Base-by-base conservation (phyloP, 306 rosid genomes). In the Rosa persica region DNA sequence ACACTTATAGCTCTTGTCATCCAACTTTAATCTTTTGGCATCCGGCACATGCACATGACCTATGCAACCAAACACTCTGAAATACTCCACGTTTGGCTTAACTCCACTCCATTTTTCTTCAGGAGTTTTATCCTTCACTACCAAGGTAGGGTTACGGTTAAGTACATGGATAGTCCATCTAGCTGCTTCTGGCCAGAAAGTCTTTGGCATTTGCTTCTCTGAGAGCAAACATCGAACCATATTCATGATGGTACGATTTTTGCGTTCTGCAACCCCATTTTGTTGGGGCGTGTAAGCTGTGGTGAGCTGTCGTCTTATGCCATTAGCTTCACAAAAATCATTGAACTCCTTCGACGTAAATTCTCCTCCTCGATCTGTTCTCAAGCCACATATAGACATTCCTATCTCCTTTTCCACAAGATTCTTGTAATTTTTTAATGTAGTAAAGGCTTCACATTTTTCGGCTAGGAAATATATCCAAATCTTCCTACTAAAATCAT, bases 211-310 rank as follows among this genome's bases (percentile, higher is more conserved):
- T n/a, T 70, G 57, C n/a, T 70, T 70, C 5, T 70, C 19, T 10
- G 55, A 42, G 22, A 44, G 74, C 12, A 44, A 47, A n/a, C 74
- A 70, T 70, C 55, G 57, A 70, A 70, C 74, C 55, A 70, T 70
- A 49, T 70, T 70, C 47, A 70, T 42, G 23, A 70, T 7, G 44
- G 27, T 70, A 44, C 39, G 52, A 70, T 70, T 70, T 39, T 52
- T 70, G 44, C n/a, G 57, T 44, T 70, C 74, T 52, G 11, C 74
- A 27, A 22, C 55, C 16, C 39, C 12, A 1, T 44, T 22, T 52
- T 52, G 23, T 70, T 44, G 39, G 23, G 38, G 57, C 20, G 30
- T 70, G 12, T 70, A 70, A 3, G 74, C 3, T 7, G 22, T 25
- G 22, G 22, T 70, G 17, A 70, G 55, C 5, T 70, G 74, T 9